These are phyloP conservation scores for Coriolopsis trogii DNA, from an alignment of 1,284 basidiomycete genomes.

Conservation along the genomic window DNA sequence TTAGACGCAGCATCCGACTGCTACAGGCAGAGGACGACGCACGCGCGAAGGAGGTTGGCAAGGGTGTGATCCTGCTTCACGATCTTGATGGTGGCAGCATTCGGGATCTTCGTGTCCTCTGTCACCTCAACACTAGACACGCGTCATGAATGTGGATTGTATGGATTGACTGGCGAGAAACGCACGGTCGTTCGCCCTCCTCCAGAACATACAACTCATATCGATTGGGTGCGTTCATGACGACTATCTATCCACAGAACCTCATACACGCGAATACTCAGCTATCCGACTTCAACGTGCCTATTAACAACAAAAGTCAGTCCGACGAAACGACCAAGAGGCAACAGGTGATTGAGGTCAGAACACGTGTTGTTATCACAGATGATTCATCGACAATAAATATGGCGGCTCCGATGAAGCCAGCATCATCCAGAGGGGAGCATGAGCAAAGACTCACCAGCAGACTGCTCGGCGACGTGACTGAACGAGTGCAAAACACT, in stretches of 20 bases:
- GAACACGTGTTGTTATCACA: slow-evolving; percentile 54
- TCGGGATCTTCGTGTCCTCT: slow-evolving; percentile 97
- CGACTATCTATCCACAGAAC: slow-evolving; percentile 17
- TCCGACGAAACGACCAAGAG: background rate
- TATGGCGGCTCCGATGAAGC: slow-evolving; percentile 44
- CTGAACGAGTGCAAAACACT: slow-evolving; percentile 7
- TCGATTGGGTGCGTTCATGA: slow-evolving; percentile 92
- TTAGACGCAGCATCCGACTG: background rate
- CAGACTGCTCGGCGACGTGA: slow-evolving; percentile 4
- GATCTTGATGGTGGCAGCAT: slow-evolving; percentile 92
- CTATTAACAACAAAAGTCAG: slow-evolving; percentile 3
- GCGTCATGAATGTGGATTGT: slow-evolving; percentile 3
- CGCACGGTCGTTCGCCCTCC: slow-evolving; percentile 92
- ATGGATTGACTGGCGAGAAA: slow-evolving; percentile 24
- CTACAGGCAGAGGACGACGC: slow-evolving; percentile 38
- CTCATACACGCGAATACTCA: background rate
- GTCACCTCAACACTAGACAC: slow-evolving; percentile 82
- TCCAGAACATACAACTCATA: slow-evolving; percentile 91
- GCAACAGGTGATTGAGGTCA: slow-evolving; percentile 27
- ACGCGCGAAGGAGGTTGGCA: slow-evolving; percentile 95
- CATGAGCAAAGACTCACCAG: slow-evolving; percentile 23
- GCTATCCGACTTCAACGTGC: background rate
- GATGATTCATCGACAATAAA: slow-evolving; percentile 72
- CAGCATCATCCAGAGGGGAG: slow-evolving; percentile 46
- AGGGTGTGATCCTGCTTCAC: slow-evolving; percentile 98